Percentiles rank a stretch among this genome's conserved stretches.
These are phyloP conservation scores for Pyracantha coccinea DNA, from an alignment of 331 rosid species.

Conservation along the genomic window DNA sequence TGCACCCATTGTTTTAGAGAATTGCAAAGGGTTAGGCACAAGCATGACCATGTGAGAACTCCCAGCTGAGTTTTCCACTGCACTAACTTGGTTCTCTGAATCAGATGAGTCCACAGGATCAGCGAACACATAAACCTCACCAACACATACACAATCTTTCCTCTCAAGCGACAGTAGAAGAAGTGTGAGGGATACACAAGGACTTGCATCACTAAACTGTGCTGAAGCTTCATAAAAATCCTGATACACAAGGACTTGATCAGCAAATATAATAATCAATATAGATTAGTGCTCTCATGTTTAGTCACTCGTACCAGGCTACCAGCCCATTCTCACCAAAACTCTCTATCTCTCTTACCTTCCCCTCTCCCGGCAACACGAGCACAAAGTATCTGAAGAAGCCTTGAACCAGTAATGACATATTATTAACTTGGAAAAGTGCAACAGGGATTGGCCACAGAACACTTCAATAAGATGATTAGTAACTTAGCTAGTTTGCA, in stretches of 20 bases:
- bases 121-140: constrained; percentile 74
- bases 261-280: constrained; percentile 3
- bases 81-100: constrained; percentile 35
- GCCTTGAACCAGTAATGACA: neutral
- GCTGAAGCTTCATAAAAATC: constrained; percentile 87
- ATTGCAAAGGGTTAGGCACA: constrained; percentile 69
- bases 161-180: constrained; percentile 77
- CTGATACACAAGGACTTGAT: constrained; percentile 26
- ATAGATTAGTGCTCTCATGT: neutral
- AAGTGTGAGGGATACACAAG: constrained; percentile 64
- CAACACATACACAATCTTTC: constrained; percentile 54
- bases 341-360: neutral
- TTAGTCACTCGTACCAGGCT: too few relatives aligned
- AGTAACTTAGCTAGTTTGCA: constrained; percentile 28
- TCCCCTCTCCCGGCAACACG: neutral
- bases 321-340: neutral
- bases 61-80: constrained; percentile 34
- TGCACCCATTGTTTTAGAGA: constrained; percentile 49
- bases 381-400: neutral
- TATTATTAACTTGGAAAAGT: neutral
- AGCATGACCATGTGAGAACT: constrained; percentile 82
- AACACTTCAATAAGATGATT: neutral
- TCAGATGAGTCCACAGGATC: constrained; percentile 58
- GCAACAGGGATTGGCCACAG: neutral
- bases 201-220: constrained; percentile 58